Percentiles rank a stretch among this genome's conserved stretches.
Evolutionary conservation across 1,284 basidiomycete genomes (phyloP).

Genomic region (Pseudozyma hubeiensis): DNA sequence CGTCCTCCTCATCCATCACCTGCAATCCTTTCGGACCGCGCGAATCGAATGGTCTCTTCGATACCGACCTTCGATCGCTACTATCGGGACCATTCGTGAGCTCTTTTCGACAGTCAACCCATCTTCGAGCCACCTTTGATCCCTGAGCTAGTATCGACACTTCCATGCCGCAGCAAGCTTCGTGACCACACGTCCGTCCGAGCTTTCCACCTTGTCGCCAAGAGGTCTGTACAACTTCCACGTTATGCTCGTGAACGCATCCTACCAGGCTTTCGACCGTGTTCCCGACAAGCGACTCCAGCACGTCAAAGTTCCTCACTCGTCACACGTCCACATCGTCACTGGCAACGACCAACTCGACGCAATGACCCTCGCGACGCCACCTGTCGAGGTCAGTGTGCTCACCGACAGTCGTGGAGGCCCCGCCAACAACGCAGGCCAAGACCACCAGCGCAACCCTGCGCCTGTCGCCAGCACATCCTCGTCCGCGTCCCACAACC

Average conservation of each 20-base stretch:
- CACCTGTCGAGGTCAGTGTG: slow-evolving; percentile 26
- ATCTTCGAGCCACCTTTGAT: neutral
- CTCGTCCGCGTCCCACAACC: slow-evolving; percentile 12
- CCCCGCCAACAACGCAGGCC: slow-evolving; percentile 7
- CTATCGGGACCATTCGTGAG: no score
- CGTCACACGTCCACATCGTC: slow-evolving; percentile 7
- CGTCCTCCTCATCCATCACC: no score
- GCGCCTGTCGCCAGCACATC: slow-evolving; percentile 13
- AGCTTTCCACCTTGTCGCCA: slow-evolving; percentile 6
- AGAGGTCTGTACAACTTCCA: slow-evolving; percentile 2
- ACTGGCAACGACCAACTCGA: slow-evolving; percentile 8
- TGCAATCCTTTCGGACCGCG: no score
- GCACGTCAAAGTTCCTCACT: slow-evolving; percentile 3
- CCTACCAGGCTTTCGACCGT: slow-evolving; percentile 25
- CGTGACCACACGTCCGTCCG: slow-evolving; percentile 26
- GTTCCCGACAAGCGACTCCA: slow-evolving; percentile 22
- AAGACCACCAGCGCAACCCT: slow-evolving; percentile 1
- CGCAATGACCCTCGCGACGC: slow-evolving; percentile 34
- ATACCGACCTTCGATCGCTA: no score
- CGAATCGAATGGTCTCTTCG: no score
- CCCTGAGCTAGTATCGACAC: neutral
- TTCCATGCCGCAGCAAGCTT: slow-evolving; percentile 32
- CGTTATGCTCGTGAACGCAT: slow-evolving; percentile 43
- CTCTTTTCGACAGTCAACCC: no score
- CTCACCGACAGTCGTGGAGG: slow-evolving; percentile 19